These are phyloP conservation scores for Blastobotrys malaysiensis DNA, from an alignment of 1,139 yeast genomes.

Conservation along the genomic window DNA sequence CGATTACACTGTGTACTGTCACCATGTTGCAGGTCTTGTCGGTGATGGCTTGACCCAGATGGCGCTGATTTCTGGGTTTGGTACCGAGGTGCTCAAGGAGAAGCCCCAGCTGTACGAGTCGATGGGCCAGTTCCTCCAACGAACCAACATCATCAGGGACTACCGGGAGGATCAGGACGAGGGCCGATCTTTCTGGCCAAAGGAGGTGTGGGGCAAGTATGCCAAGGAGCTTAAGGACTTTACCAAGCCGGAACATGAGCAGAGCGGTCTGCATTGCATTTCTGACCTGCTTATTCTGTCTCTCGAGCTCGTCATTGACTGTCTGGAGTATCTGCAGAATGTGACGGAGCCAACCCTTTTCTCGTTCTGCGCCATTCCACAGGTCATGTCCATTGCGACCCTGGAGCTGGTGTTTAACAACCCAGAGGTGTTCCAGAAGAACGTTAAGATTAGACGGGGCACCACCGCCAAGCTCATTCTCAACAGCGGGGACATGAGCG, in stretches of 20 bases:
- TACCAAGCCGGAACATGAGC: constrained; percentile 51
- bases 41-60: constrained; percentile 92
- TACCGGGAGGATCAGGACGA: constrained; percentile 88
- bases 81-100: constrained; percentile 44
- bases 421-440: constrained; percentile 58
- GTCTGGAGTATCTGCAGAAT: constrained; percentile 67
- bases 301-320: constrained; percentile 71
- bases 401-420: constrained; percentile 82
- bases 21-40: constrained; percentile 95
- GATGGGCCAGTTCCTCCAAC: constrained; percentile 94
- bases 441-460: constrained; percentile 92
- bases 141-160: constrained; percentile 93
- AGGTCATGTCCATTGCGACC: constrained; percentile 97
- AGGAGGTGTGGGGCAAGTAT: constrained; percentile 85
- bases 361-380: constrained; percentile 95
- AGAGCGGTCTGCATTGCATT: constrained; percentile 57
- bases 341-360: constrained; percentile 79
- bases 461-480: constrained; percentile 75
- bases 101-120: constrained; percentile 61
- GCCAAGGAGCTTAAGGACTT: constrained; percentile 42
- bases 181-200: constrained; percentile 95
- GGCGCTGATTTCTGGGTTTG: constrained; percentile 42
- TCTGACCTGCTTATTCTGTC: constrained; percentile 80
- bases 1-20: constrained; percentile 89
- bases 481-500: constrained; percentile 66